phyloP scores from a whole-genome alignment of 352 stramenopile species.

The Pythium folliculosum region DNA sequence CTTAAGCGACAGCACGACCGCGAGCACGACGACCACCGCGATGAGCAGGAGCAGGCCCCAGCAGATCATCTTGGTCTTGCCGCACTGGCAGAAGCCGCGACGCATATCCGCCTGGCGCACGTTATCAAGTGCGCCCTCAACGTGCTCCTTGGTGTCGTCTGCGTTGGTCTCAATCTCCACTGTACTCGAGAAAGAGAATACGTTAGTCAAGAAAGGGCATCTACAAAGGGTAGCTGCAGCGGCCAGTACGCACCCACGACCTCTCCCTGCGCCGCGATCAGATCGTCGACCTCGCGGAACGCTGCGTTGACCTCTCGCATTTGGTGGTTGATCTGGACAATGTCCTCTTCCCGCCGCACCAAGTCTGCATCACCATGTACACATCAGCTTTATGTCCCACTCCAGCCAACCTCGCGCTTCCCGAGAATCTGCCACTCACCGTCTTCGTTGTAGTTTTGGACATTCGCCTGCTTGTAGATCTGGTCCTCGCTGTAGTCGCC shows the following conservation, averaged over 20 bases:
- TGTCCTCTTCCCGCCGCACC: conserved; percentile 39
- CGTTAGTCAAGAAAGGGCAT: no score
- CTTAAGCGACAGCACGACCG: conserved; percentile 23
- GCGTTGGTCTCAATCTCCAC: conserved; percentile 38
- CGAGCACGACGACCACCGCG: conserved; percentile 21
- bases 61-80: conserved; percentile 35
- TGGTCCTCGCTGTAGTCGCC: conserved; percentile 42
- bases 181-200: conserved; percentile 2
- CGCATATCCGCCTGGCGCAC: conserved; percentile 38
- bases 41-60: conserved; percentile 31
- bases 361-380: conserved; percentile 27
- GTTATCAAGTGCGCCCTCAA: conserved; percentile 31
- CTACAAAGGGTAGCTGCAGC: no score
- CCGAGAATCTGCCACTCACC: conserved; percentile 13
- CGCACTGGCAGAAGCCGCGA: conserved; percentile 36
- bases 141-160: conserved; percentile 30
- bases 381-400: neutral
- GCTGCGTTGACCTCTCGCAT: conserved; percentile 44
- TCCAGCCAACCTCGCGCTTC: neutral
- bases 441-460: conserved; percentile 44
- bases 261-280: conserved; percentile 40
- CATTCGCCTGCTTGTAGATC: conserved; percentile 43
- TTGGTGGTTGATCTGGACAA: conserved; percentile 48
- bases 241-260: conserved; percentile 29
- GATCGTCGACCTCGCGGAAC: conserved; percentile 41